Evolutionary conservation across 2,329 filamentous ascomycete genomes (phyloP), one percentile per base, ranked within the genome.

Genomic region (Berkeleyomyces rouxiae): DNA sequence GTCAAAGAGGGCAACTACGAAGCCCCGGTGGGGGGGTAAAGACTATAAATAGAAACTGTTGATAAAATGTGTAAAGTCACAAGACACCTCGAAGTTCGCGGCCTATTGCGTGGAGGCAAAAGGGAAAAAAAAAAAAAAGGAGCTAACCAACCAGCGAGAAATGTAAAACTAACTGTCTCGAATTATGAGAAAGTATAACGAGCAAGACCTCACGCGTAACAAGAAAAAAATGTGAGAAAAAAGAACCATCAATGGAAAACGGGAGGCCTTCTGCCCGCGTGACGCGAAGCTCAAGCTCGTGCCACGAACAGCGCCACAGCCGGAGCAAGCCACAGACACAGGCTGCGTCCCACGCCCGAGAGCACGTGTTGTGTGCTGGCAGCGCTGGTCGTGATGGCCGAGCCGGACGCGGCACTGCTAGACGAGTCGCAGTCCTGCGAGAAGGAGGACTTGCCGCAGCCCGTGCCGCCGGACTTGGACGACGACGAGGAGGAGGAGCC

Each of bases 341-440:
- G 13, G 7, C 46, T 55, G 4, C 31, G 39, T 44, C 43, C 23
- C 39, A 61, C 40, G 13, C 3, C 7, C 11, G 43, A 16, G 33
- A 43, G 43, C 10, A 7, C 53, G 23, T 23, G 16, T 2, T 46
- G 31, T 31, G 59, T 7, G 59, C 49, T 5, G n/a, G 62, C 49
- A 4, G 49, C 36, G 10, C 58, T 57, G 0, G 49, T 58, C 3
- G 58, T 61, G 42, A 40, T 7, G 6, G 57, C 31, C 57, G 57
- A 37, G 49, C 6, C 31, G 10, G 49, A 55, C 16, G 49, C 10
- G 4, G 16, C 39, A 23, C 23, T 23, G 31, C 7, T 13, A 4
- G 51, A 39, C 2, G 39, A 37, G 23, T 44, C 46, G 53, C 65
- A 66, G 58, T 64, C 51, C 62, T 66, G 65, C 58, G 65, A 64